A percentile compares a stretch with the other conserved stretches of the same genome.
These are phyloP conservation scores for Casuarina equisetifolia DNA, from an alignment of 306 rosid species.

Conservation along the genomic window DNA sequence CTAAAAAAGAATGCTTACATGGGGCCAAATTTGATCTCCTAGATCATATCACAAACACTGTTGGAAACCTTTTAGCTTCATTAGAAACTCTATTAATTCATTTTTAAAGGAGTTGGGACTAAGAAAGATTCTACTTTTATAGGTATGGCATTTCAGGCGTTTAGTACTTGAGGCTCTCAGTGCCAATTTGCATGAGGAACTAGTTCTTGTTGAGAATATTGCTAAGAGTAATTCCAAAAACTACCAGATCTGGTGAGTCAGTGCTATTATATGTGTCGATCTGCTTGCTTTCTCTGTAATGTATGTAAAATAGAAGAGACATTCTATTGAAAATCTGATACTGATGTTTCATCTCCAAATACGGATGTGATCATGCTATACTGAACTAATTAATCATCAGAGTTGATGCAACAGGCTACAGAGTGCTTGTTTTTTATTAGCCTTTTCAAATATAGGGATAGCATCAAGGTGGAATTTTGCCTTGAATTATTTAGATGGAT, in stretches of 20 bases:
- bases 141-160: constrained; percentile 97
- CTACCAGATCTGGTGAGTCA: constrained; percentile 83
- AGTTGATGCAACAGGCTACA: background rate
- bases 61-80: background rate
- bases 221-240: constrained; percentile 74
- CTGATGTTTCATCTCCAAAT: background rate
- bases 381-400: background rate
- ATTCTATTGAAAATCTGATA: background rate
- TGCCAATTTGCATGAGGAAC: constrained; percentile 54
- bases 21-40: background rate
- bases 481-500: background rate
- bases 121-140: background rate
- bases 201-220: constrained; percentile 47
- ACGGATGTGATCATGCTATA: background rate
- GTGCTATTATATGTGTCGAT: background rate
- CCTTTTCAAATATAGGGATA: background rate
- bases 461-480: background rate
- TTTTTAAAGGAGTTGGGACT: background rate
- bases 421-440: background rate
- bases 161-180: constrained; percentile 56
- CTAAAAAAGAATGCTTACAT: background rate
- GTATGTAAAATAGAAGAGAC: background rate
- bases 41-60: background rate
- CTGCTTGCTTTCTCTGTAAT: background rate
- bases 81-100: background rate